Percentiles rank a stretch among this genome's conserved stretches.
Conservation (phyloP, 192 early-diverging fungal species). For the Pilaira anomala region DNA sequence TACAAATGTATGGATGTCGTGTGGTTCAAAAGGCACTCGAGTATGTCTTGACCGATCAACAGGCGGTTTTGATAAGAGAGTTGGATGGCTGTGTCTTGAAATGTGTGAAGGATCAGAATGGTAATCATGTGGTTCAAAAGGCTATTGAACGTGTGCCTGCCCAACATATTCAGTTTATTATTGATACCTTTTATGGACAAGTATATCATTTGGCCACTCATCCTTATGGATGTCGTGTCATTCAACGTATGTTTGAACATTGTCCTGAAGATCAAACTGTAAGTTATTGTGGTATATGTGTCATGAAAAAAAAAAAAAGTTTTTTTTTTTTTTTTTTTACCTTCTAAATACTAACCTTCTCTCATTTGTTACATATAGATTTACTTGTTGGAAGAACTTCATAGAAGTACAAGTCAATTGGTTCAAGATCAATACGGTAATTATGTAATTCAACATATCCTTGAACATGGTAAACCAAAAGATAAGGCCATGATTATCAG, state of each 20-base stretch:
- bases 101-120: constrained; percentile 99
- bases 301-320: neutral
- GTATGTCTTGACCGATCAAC: constrained; percentile 87
- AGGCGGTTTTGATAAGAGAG: constrained; percentile 85
- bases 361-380: constrained; percentile 38
- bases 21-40: constrained; percentile 99
- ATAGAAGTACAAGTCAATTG: constrained; percentile 84
- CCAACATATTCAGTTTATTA: constrained; percentile 93
- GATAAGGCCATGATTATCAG: constrained; percentile 87
- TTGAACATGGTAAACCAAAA: constrained; percentile 85
- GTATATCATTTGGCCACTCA: constrained; percentile 95
- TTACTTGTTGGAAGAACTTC: constrained; percentile 93
- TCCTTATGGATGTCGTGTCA: constrained; percentile 98
- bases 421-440: constrained; percentile 99
- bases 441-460: constrained; percentile 98
- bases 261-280: constrained; percentile 83
- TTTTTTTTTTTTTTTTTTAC: neutral
- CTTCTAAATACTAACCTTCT: too few species aligned
- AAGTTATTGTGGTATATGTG: constrained; percentile 14
- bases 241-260: constrained; percentile 99
- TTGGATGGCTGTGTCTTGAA: constrained; percentile 94
- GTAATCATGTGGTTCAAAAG: constrained; percentile 99
- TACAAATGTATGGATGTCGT: constrained; percentile 99
- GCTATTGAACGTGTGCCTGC: constrained; percentile 96
- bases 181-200: constrained; percentile 96